Conservation (phyloP, 805 yeast species). For the Candida dajiaensis region DNA sequence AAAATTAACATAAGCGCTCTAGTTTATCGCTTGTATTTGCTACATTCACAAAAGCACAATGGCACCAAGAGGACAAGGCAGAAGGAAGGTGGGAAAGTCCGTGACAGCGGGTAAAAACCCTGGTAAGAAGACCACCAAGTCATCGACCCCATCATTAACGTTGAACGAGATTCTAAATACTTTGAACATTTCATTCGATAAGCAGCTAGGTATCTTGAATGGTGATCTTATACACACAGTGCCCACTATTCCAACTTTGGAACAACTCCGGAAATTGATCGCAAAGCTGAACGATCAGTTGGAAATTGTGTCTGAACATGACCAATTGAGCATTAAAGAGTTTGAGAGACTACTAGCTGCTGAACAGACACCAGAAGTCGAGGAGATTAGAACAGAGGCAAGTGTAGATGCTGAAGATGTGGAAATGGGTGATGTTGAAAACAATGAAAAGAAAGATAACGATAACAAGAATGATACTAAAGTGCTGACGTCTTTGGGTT, state of each 20-base stretch:
- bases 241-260: conserved; percentile 24
- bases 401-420: conserved; percentile 21
- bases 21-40: not conserved
- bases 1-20: not conserved
- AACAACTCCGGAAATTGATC: conserved; percentile 29
- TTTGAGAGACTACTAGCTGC: conserved; percentile 4
- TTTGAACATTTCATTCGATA: conserved; percentile 49
- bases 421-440: conserved; percentile 33
- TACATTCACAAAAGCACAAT: not conserved
- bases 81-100: conserved; percentile 12
- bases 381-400: not conserved
- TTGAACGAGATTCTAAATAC: conserved; percentile 48
- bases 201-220: conserved; percentile 51
- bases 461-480: conserved; percentile 9
- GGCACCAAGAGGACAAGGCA: conserved; percentile 22
- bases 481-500: not conserved
- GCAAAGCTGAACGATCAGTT: conserved; percentile 36
- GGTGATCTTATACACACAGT: conserved; percentile 48
- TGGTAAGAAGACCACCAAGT: conserved; percentile 23
- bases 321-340: conserved; percentile 17
- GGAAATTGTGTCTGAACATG: conserved; percentile 26
- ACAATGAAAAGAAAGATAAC: conserved; percentile 34
- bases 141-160: conserved; percentile 33
- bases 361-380: conserved; percentile 2
- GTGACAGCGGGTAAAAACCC: conserved; percentile 18